A percentile compares a stretch with the other conserved stretches of the same genome.
Conservation (phyloP, 1,139 yeast species). For the Scheffersomyces quercinus region DNA sequence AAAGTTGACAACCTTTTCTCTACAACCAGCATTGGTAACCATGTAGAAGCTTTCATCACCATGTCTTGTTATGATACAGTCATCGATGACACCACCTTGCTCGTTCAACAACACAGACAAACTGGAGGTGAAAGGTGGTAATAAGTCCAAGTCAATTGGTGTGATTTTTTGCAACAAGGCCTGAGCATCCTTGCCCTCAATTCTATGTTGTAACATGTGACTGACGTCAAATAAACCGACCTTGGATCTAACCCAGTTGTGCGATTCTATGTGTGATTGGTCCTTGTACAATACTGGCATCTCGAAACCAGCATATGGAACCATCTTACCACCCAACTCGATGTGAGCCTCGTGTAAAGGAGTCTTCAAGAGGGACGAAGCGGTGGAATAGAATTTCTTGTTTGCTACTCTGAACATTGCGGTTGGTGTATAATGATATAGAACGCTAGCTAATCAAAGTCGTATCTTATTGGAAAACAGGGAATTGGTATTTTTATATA, state of each 20-base stretch:
- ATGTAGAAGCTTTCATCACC: conserved; percentile 76
- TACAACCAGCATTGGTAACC: conserved; percentile 97
- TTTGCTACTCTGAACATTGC: conserved; percentile 11
- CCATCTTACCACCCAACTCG: conserved; percentile 83
- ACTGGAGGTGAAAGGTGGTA: conserved; percentile 64
- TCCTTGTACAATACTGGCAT: conserved; percentile 90
- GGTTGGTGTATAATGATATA: not conserved
- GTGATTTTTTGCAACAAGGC: conserved; percentile 74
- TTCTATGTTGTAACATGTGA: conserved; percentile 90
- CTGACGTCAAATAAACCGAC: conserved; percentile 96
- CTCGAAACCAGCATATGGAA: conserved; percentile 89
- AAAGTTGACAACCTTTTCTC: conserved; percentile 74
- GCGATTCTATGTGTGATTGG: conserved; percentile 88
- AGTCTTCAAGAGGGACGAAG: conserved; percentile 51
- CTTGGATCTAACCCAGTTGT: conserved; percentile 85
- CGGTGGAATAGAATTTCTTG: conserved; percentile 25
- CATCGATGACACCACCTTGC: conserved; percentile 86
- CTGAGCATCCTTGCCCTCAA: conserved; percentile 70
- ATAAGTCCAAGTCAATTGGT: conserved; percentile 71
- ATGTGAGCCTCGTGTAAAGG: conserved; percentile 83
- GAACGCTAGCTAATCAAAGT: conserved; percentile 2
- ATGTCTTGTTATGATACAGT: conserved; percentile 86
- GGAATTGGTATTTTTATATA: too few relatives aligned
- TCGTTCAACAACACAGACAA: conserved; percentile 76
- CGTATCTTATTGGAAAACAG: too few relatives aligned